Evolutionary conservation across 495 filamentous ascomycete species (phyloP), one percentile per base, ranked within the genome.

Genomic region (Daldinia decipiens): DNA sequence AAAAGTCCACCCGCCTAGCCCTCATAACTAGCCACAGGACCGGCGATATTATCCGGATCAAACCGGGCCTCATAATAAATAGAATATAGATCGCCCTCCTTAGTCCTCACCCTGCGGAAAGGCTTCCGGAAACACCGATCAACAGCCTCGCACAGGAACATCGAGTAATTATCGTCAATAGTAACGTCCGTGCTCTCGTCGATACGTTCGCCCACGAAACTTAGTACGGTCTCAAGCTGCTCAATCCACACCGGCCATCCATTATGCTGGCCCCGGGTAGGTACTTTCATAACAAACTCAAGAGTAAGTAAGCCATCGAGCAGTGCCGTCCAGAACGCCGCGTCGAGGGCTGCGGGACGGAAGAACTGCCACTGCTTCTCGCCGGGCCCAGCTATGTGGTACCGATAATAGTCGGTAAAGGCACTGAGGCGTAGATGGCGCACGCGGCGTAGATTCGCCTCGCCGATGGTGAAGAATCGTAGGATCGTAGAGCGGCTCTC

Each of bases 41-140:
- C 68, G 11, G 51, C 59, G 12, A 71, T 45, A 58, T 62, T 71
- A 39, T 62, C 62, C 34, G 62, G 62, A 56, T 71, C 68, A 43
- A 51, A 62, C 39, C 68, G 58, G 15, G 17, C 43, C 40, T 24
- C 47, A 12, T 43, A 45, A 54, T 66, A 71, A n/a, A n/a, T n/a
- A n/a, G n/a, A n/a, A 51, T 61, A 66, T 6, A 3, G 15, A 58
- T 71, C 68, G 26, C 52, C 68, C 19, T 71, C 52, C 3, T 27
- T 5, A 6, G 40, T 66, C 58, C 45, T 51, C 1, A 66, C 58
- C 19, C 62, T 71, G 0, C 58, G 39, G 17, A 71, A 62, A 51
- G 51, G 40, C 58, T 61, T 66, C 52, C 9, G 4, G 2, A 71
- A 71, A 24, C 39, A 70, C 8, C 62, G 38, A 26, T 61, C 56